These are phyloP conservation scores for Colletotrichum musae DNA, from an alignment of 2,329 filamentous ascomycete species.

Conservation along the genomic window DNA sequence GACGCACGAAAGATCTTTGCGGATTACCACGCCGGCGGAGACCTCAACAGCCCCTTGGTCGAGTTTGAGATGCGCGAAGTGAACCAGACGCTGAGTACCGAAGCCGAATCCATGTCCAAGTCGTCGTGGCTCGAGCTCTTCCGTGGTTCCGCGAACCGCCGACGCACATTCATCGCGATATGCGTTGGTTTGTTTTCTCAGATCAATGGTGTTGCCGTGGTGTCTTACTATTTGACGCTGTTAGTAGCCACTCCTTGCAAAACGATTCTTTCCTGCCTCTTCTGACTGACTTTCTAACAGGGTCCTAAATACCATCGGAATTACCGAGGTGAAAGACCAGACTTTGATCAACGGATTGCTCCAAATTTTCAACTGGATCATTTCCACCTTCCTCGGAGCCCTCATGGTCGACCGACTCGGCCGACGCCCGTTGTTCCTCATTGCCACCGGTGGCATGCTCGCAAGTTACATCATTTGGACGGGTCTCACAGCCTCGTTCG, in stretches of 20 bases:
- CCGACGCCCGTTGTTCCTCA: slow-evolving; percentile 60
- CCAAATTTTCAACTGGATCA: slow-evolving; percentile 35
- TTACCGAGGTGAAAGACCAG: slow-evolving; percentile 53
- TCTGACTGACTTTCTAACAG: slow-evolving; percentile 20
- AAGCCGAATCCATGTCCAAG: slow-evolving; percentile 62
- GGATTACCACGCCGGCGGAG: slow-evolving; percentile 65
- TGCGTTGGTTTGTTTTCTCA: slow-evolving; percentile 48
- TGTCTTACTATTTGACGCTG: slow-evolving; percentile 55
- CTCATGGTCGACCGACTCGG: slow-evolving; percentile 56
- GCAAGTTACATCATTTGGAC: slow-evolving; percentile 47
- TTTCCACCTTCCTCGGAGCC: slow-evolving; percentile 50
- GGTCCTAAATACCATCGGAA: slow-evolving; percentile 50
- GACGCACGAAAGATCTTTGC: slow-evolving; percentile 67
- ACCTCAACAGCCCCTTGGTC: slow-evolving; percentile 54
- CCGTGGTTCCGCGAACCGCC: slow-evolving; percentile 48
- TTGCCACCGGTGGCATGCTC: slow-evolving; percentile 49
- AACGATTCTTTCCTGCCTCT: background rate
- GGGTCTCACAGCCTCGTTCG: slow-evolving; percentile 34
- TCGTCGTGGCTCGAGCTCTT: slow-evolving; percentile 48
- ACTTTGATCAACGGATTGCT: slow-evolving; percentile 56
- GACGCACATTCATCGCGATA: slow-evolving; percentile 45
- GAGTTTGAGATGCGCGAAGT: slow-evolving; percentile 60
- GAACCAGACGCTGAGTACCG: slow-evolving; percentile 58
- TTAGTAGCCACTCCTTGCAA: too few relatives aligned
- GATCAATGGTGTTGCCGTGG: slow-evolving; percentile 51